Base-by-base conservation (phyloP, 495 filamentous ascomycete genomes). In the Viridothelium virens region DNA sequence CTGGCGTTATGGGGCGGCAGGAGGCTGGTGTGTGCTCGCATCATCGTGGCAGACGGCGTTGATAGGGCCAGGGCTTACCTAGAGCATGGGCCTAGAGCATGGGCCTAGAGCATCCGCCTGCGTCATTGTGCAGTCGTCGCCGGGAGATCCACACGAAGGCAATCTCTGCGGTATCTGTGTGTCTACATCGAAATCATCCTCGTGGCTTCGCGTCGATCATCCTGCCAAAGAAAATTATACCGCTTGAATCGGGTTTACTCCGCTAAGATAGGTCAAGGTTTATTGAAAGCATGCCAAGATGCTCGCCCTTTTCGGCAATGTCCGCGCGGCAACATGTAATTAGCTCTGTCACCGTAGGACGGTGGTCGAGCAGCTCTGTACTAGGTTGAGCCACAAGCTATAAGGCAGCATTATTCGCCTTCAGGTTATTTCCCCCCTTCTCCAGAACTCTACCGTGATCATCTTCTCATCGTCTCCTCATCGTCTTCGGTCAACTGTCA, bases 71-170 rank as follows among this genome's bases (percentile, higher is more conserved):
- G 14, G 14, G 6, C 53, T 0, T 9, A 31, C 53, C 53, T 14
- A 59, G 53, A 59, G 25, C 53, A 7, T 7, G 41, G 41, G 14
- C 41, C 41, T 31, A 5, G 11, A 53, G 11, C n/a, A 59, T 59
- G n/a, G 41, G 14, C 41, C 41, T 31, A 5, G 11, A 53, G 11
- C n/a, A 59, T 59, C 53, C 53, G 36, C 53, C 31, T 59, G 53
- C 53, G 53, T 59, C 53, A 59, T 59, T 10, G 53, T 36, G 53
- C 53, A 59, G 53, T 31, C 48, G 11, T 59, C 11, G 11, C 11
- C 14, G 25, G 31, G 53, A 7, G 36, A 10, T 11, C 11, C 18
- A 5, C 36, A 7, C 0, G 11, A 31, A 7, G 36, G 31, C 53
- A 3, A 53, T 53, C 16, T 53, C 25, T 53, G 48, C 25, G 25